Conservation (phyloP, 306 rosid genomes). For the Cucumis melo region DNA sequence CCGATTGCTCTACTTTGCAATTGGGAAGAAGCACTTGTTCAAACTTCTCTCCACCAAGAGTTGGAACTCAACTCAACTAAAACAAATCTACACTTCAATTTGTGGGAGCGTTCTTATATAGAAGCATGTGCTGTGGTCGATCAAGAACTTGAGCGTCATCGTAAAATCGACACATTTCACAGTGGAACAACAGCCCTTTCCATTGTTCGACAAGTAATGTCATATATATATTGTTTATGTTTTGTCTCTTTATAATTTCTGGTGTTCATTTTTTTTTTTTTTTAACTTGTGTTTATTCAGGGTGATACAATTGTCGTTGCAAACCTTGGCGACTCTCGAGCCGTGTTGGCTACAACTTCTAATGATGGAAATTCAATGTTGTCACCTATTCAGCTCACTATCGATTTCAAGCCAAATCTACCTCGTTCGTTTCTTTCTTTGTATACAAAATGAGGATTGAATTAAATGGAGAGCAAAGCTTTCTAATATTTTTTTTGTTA, state of each 20-base stretch:
- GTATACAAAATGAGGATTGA: not conserved
- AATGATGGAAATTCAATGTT: slow-evolving; percentile 57
- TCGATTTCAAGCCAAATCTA: slow-evolving; percentile 89
- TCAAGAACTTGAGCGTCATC: slow-evolving; percentile 44
- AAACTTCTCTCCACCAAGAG: slow-evolving; percentile 29
- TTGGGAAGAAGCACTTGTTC: slow-evolving; percentile 73
- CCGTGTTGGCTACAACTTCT: slow-evolving; percentile 62
- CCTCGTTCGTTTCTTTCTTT: slow-evolving; percentile 51
- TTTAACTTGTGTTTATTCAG: slow-evolving; percentile 16
- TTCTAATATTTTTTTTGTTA: slow-evolving; percentile 6
- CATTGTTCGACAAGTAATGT: slow-evolving; percentile 66
- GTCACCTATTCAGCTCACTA: slow-evolving; percentile 47
- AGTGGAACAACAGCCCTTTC: slow-evolving; percentile 87
- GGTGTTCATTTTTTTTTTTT: not conserved
- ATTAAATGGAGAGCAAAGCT: not conserved
- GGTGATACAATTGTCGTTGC: slow-evolving; percentile 61
- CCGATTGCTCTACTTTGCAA: slow-evolving; percentile 55
- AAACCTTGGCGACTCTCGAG: slow-evolving; percentile 92
- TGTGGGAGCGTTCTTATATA: slow-evolving; percentile 73
- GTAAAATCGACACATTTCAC: slow-evolving; percentile 60
- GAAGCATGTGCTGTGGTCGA: slow-evolving; percentile 74
- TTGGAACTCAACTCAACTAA: slow-evolving; percentile 29
- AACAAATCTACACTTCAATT: slow-evolving; percentile 27
- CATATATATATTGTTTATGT: not conserved
- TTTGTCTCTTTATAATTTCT: not conserved